Conservation (phyloP, 1,284 basidiomycete genomes). For the Fistulinella cinereoalba region DNA sequence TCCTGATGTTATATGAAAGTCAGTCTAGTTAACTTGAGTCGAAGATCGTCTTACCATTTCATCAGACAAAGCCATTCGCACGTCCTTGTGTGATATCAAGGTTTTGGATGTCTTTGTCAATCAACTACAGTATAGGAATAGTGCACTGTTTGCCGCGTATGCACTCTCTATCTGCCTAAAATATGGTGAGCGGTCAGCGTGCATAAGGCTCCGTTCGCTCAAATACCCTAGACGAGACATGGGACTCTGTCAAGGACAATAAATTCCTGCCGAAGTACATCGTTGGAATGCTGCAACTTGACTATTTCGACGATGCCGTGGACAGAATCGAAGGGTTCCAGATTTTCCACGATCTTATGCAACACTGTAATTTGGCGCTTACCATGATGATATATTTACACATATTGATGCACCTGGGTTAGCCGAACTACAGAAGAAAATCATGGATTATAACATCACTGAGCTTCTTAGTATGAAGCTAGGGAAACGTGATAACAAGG, state of each 20-base stretch:
- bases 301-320: slow-evolving; percentile 31
- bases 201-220: too few species aligned
- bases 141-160: slow-evolving; percentile 15
- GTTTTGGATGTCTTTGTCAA: slow-evolving; percentile 8
- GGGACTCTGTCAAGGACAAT: slow-evolving; percentile 3
- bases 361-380: slow-evolving; percentile 8
- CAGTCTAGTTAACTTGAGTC: background rate
- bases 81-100: background rate
- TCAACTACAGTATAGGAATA: slow-evolving; percentile 9
- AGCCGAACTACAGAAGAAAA: slow-evolving; percentile 17
- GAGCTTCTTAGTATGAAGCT: slow-evolving; percentile 20
- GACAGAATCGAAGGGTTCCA: slow-evolving; percentile 28
- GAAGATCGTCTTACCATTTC: slow-evolving; percentile 3
- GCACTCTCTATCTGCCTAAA: slow-evolving; percentile 15
- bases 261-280: slow-evolving; percentile 15
- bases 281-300: slow-evolving; percentile 19
- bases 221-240: slow-evolving; percentile 23
- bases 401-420: background rate
- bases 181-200: slow-evolving; percentile 7
- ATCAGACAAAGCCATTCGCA: slow-evolving; percentile 6
- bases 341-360: slow-evolving; percentile 25
- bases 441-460: slow-evolving; percentile 11
- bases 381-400: background rate
- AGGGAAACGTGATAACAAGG: slow-evolving; percentile 8
- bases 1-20: slow-evolving; percentile 16